Percentiles rank a stretch among this genome's conserved stretches.
Conservation (phyloP, 805 yeast species). For the Candida hungchunana region DNA sequence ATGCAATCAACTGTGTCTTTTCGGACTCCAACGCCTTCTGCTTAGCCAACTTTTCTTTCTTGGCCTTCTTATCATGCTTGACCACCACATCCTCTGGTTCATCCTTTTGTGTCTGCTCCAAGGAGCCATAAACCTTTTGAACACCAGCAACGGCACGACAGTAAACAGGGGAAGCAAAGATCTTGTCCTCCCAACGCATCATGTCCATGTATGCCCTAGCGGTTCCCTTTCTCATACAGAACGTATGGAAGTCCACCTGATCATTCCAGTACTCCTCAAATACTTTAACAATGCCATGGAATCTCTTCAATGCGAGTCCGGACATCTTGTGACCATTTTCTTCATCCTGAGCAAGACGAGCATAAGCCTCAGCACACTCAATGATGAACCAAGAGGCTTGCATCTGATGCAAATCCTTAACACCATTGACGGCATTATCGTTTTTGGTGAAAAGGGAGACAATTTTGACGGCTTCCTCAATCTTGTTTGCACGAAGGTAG, state of each 20-base stretch:
- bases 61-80: slow-evolving; percentile 56
- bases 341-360: slow-evolving; percentile 42
- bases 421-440: slow-evolving; percentile 76
- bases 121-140: slow-evolving; percentile 40
- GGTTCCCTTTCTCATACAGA: slow-evolving; percentile 87
- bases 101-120: slow-evolving; percentile 26
- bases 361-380: slow-evolving; percentile 82
- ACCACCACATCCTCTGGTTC: slow-evolving; percentile 26
- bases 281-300: slow-evolving; percentile 56
- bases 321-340: slow-evolving; percentile 42
- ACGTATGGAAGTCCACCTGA: slow-evolving; percentile 92
- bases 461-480: slow-evolving; percentile 68
- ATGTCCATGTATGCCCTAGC: slow-evolving; percentile 76
- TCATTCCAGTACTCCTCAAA: slow-evolving; percentile 73
- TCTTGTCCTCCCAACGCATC: slow-evolving; percentile 75
- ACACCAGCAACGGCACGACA: slow-evolving; percentile 69
- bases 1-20: slow-evolving; percentile 37
- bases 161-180: slow-evolving; percentile 68
- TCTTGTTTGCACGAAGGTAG: slow-evolving; percentile 65
- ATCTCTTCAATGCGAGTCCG: slow-evolving; percentile 82
- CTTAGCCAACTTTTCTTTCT: slow-evolving; percentile 38
- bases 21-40: slow-evolving; percentile 51
- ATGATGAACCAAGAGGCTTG: slow-evolving; percentile 88
- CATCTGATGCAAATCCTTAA: slow-evolving; percentile 80
- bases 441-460: slow-evolving; percentile 83